These are phyloP conservation scores for Alternaria sp. DNA, from an alignment of 2,329 filamentous ascomycete species.

Conservation along the genomic window DNA sequence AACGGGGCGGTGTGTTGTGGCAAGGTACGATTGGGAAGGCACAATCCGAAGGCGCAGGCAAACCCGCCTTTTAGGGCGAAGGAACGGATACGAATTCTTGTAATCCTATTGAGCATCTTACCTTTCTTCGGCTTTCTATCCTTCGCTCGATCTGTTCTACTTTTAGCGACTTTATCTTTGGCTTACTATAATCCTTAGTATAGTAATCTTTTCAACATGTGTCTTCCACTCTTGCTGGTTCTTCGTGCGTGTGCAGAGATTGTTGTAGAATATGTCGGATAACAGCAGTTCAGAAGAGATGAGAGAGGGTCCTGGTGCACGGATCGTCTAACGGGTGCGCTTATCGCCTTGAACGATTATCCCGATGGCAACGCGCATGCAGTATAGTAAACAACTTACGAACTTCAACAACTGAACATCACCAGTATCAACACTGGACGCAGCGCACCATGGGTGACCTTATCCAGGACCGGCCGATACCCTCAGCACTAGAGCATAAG, in stretches of 20 bases:
- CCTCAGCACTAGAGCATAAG: too few species aligned
- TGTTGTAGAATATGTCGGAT: too few species aligned
- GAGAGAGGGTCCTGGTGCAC: too few species aligned
- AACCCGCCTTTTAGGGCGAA: not conserved
- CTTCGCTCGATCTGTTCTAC: not conserved
- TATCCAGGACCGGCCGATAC: too few species aligned
- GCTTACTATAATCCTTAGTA: not conserved
- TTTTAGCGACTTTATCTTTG: not conserved
- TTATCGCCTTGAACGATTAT: too few species aligned
- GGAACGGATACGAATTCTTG: not conserved
- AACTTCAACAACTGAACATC: too few species aligned
- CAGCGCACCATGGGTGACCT: too few species aligned
- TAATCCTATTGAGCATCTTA: not conserved
- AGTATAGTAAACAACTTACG: too few species aligned
- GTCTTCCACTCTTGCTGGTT: not conserved
- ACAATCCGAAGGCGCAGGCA: not conserved
- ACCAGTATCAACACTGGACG: too few species aligned
- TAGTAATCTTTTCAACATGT: not conserved
- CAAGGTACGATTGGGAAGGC: not conserved
- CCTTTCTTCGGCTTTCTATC: not conserved
- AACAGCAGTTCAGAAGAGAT: not conserved
- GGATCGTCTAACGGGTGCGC: too few species aligned
- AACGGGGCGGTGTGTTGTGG: not conserved
- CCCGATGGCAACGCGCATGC: too few species aligned
- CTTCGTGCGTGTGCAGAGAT: too few species aligned